Percentiles rank a stretch among this genome's conserved stretches.
These are phyloP conservation scores for Raffaelea arxii DNA, from an alignment of 2,329 filamentous ascomycete genomes.

Conservation along the genomic window DNA sequence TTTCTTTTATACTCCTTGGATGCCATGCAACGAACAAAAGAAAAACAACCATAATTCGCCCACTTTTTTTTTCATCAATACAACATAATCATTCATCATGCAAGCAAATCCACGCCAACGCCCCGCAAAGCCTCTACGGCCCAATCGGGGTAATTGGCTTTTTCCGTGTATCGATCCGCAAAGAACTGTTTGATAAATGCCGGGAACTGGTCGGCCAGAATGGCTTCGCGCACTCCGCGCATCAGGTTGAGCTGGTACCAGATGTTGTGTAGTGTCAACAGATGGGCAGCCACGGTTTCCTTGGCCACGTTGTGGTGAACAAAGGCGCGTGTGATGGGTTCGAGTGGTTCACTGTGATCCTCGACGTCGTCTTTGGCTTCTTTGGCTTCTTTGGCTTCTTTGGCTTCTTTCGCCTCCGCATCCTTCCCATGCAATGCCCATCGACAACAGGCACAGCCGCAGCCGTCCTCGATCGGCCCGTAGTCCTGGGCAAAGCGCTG, in stretches of 20 bases:
- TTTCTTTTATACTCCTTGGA: too few relatives aligned
- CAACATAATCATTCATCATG: background rate
- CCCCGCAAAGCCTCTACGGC: slow-evolving; percentile 66
- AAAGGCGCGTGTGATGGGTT: slow-evolving; percentile 82
- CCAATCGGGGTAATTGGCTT: slow-evolving; percentile 67
- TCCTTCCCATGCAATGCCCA: background rate
- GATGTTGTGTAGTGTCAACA: slow-evolving; percentile 90
- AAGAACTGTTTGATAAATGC: slow-evolving; percentile 74
- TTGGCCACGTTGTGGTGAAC: slow-evolving; percentile 88
- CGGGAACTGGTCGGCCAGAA: slow-evolving; percentile 74
- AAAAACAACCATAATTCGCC: background rate
- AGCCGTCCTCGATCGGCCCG: slow-evolving; percentile 70
- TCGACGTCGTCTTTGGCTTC: slow-evolving; percentile 45
- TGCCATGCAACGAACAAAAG: background rate
- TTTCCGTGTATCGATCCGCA: slow-evolving; percentile 56
- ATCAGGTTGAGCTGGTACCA: slow-evolving; percentile 85
- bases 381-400: slow-evolving; percentile 21
- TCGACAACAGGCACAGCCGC: slow-evolving; percentile 70
- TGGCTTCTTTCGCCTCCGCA: too few relatives aligned
- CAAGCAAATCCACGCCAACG: slow-evolving; percentile 65
- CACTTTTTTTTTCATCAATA: background rate
- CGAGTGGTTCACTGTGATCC: too few relatives aligned
- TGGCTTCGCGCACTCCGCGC: slow-evolving; percentile 62
- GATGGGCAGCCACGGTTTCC: slow-evolving; percentile 80
- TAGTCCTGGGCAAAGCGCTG: slow-evolving; percentile 71